phyloP scores from a whole-genome alignment of 1,139 yeast species.

The Eremothecium coryli region DNA sequence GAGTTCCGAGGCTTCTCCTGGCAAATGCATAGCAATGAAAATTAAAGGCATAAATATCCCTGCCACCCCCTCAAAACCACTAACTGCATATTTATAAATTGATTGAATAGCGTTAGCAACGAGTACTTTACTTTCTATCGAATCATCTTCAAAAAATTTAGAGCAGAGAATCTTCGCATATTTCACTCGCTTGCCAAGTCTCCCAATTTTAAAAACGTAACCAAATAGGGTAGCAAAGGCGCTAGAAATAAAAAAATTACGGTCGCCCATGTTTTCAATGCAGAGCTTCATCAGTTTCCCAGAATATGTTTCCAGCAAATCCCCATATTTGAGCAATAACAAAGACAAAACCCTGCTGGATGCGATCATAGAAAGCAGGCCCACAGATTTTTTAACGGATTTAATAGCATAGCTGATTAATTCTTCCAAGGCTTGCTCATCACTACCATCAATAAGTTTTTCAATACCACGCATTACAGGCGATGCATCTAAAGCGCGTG shows the following conservation, averaged over 20 bases:
- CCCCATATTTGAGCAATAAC: slow-evolving; percentile 50
- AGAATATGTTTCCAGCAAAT: slow-evolving; percentile 49
- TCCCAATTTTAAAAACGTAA: slow-evolving; percentile 58
- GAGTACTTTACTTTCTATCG: slow-evolving; percentile 37
- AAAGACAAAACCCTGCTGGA: slow-evolving; percentile 70
- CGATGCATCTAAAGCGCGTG: slow-evolving; percentile 65
- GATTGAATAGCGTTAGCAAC: slow-evolving; percentile 61
- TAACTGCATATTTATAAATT: slow-evolving; percentile 62
- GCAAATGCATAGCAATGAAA: slow-evolving; percentile 69
- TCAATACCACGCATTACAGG: slow-evolving; percentile 90
- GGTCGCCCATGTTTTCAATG: slow-evolving; percentile 51
- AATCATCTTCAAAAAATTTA: slow-evolving; percentile 54
- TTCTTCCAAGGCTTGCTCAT: slow-evolving; percentile 39
- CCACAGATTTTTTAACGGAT: slow-evolving; percentile 59
- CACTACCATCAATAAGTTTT: slow-evolving; percentile 49
- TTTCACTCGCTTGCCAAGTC: slow-evolving; percentile 43
- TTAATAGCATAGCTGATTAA: slow-evolving; percentile 41
- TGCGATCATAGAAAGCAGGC: slow-evolving; percentile 85
- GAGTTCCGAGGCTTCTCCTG: slow-evolving; percentile 37
- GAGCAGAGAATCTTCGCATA: slow-evolving; percentile 45
- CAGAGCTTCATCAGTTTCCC: slow-evolving; percentile 53
- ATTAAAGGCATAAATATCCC: slow-evolving; percentile 67
- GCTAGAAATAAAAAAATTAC: slow-evolving; percentile 62
- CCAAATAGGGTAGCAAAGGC: slow-evolving; percentile 81
- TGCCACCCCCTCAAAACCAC: slow-evolving; percentile 54